Conservation (phyloP, 2,329 filamentous ascomycete genomes). For the Bipolaris bicolor region DNA sequence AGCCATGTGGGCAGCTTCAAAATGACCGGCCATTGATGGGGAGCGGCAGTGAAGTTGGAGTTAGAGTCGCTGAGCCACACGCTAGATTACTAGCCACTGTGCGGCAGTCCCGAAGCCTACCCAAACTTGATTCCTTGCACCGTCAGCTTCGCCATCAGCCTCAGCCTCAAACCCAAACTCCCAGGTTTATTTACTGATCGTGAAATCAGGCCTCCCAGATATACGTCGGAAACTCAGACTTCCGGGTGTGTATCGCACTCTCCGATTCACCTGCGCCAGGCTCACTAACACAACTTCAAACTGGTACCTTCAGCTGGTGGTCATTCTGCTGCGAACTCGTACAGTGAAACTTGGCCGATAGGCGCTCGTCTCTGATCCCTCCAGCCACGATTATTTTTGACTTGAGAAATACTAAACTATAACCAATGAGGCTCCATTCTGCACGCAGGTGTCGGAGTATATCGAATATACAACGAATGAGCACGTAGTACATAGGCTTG, state of each 20-base stretch:
- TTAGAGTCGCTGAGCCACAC: slow-evolving; percentile 17
- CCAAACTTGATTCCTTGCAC: slow-evolving; percentile 2
- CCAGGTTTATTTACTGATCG: slow-evolving; percentile 21
- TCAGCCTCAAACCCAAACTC: slow-evolving; percentile 15
- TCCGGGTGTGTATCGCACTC: slow-evolving; percentile 23
- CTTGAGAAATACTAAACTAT: background rate
- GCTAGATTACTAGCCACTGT: slow-evolving; percentile 22
- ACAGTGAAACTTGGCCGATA: slow-evolving; percentile 4
- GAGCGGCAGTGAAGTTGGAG: slow-evolving; percentile 23
- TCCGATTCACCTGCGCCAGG: slow-evolving; percentile 14
- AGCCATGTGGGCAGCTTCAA: background rate
- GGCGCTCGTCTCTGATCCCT: background rate
- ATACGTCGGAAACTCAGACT: slow-evolving; percentile 24
- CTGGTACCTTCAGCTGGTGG: slow-evolving; percentile 20
- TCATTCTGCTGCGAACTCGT: slow-evolving; percentile 10
- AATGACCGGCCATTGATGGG: background rate
- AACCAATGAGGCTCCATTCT: slow-evolving; percentile 8
- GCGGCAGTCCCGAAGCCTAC: slow-evolving; percentile 2
- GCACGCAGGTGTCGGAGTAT: background rate
- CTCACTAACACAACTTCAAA: slow-evolving; percentile 5
- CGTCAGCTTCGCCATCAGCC: slow-evolving; percentile 15
- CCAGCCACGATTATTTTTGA: slow-evolving; percentile 3
- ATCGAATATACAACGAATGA: slow-evolving; percentile 20
- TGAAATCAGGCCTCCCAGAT: slow-evolving; percentile 13
- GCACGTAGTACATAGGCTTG: slow-evolving; percentile 6